Percentiles rank a stretch among this genome's conserved stretches.
Evolutionary conservation across 768 basidiomycete genomes (phyloP).

Genomic region (Lentinula sp.): DNA sequence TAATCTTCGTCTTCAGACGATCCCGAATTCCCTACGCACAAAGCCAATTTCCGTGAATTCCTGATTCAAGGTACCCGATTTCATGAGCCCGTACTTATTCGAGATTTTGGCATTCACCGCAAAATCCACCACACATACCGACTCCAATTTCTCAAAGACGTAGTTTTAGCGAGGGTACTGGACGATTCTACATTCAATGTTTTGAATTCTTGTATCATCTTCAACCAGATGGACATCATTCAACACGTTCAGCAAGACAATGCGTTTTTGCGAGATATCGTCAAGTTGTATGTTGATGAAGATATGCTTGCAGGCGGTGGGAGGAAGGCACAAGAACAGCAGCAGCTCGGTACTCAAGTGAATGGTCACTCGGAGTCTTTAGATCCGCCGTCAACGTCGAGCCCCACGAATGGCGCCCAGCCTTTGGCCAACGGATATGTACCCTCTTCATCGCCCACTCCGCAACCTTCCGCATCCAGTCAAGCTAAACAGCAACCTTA

Average conservation of each 20-base stretch:
- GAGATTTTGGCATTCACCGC: conserved; percentile 64
- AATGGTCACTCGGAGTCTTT: conserved; percentile 27
- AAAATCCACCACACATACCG: conserved; percentile 98
- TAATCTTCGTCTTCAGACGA: conserved; percentile 57
- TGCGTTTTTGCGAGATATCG: conserved; percentile 70
- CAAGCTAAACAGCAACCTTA: conserved; percentile 22
- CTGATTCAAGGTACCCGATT: conserved; percentile 78
- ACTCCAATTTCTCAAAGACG: conserved; percentile 95
- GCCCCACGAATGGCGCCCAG: conserved; percentile 22
- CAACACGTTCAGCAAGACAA: conserved; percentile 78
- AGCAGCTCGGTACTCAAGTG: conserved; percentile 16
- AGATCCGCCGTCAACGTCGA: conserved; percentile 21
- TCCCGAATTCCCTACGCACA: conserved; percentile 93
- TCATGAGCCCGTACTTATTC: conserved; percentile 84
- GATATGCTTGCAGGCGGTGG: conserved; percentile 46
- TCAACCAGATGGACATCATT: conserved; percentile 99
- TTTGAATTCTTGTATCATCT: conserved; percentile 94
- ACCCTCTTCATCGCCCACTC: conserved; percentile 6
- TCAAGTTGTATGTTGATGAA: conserved; percentile 69
- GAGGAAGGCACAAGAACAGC: conserved; percentile 23
- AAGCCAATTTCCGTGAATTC: conserved; percentile 96
- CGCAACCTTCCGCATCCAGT: conserved; percentile 8
- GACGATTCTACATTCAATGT: conserved; percentile 98
- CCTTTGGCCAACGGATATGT: conserved; percentile 18
- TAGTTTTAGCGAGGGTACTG: conserved; percentile 89